Percentiles rank a stretch among this genome's conserved stretches.
phyloP scores from a whole-genome alignment of 2,329 filamentous ascomycete genomes.

The Exophiala aquamarina region DNA sequence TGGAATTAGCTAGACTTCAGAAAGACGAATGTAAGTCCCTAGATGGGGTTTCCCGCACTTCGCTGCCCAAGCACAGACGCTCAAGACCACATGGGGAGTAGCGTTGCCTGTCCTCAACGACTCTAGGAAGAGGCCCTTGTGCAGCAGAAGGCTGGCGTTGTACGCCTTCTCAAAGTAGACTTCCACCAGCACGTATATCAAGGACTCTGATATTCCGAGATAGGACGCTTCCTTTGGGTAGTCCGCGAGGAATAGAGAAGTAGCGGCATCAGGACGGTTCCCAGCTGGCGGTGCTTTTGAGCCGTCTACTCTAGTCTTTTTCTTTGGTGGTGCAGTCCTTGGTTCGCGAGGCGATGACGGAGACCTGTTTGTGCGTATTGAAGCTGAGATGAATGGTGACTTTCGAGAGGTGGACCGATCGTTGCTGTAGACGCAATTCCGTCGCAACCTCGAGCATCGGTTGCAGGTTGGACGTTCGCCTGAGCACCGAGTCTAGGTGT shows the following conservation, averaged over 20 bases:
- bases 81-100: conserved; percentile 10
- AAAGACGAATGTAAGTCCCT: too few relatives aligned
- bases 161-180: conserved; percentile 15
- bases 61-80: conserved; percentile 16
- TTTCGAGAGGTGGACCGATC: too few relatives aligned
- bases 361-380: background rate
- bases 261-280: too few relatives aligned
- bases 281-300: too few relatives aligned
- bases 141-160: conserved; percentile 13
- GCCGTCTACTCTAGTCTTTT: too few relatives aligned
- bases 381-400: background rate
- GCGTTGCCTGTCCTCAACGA: conserved; percentile 5
- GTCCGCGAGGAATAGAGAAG: too few relatives aligned
- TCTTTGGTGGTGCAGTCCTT: too few relatives aligned
- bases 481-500: conserved; percentile 6
- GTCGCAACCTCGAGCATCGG: conserved; percentile 3
- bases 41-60: too few relatives aligned
- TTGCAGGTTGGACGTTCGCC: conserved; percentile 8
- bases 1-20: background rate
- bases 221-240: background rate
- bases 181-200: conserved; percentile 12
- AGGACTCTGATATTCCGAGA: conserved; percentile 10
- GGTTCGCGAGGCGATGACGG: background rate
- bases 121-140: conserved; percentile 11
- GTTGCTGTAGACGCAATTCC: conserved; percentile 1